Percentiles rank a stretch among this genome's conserved stretches.
phyloP scores from a whole-genome alignment of 495 filamentous ascomycete species.

The Penicillium maclennaniae region DNA sequence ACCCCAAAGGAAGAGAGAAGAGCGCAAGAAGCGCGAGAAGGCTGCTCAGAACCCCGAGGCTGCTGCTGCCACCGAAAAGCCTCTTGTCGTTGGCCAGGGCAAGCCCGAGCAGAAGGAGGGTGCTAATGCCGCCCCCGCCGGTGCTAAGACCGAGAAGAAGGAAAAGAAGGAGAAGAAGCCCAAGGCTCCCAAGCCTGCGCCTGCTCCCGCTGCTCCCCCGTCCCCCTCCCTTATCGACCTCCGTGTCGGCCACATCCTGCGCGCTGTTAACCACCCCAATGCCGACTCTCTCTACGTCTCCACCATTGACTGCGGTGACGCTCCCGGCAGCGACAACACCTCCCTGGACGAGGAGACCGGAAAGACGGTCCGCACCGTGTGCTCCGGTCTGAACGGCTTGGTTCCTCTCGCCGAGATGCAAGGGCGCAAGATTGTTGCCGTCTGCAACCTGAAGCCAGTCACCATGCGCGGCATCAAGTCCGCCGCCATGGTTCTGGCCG shows the following conservation, averaged over 20 bases:
- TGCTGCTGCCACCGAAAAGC: constrained; percentile 36
- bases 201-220: constrained; percentile 63
- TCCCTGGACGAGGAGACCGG: constrained; percentile 71
- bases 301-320: constrained; percentile 93
- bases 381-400: constrained; percentile 91
- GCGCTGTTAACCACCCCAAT: constrained; percentile 91
- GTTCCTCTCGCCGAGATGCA: constrained; percentile 95
- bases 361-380: constrained; percentile 86
- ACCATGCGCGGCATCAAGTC: constrained; percentile 98
- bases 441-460: constrained; percentile 97
- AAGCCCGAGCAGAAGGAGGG: constrained; percentile 35
- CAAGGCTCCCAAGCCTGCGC: constrained; percentile 60
- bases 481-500: constrained; percentile 91
- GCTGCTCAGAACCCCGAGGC: constrained; percentile 48
- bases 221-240: constrained; percentile 88
- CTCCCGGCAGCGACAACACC: constrained; percentile 80
- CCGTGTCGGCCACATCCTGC: constrained; percentile 93
- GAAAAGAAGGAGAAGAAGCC: constrained; percentile 75
- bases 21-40: constrained; percentile 83
- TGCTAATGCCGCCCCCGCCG: constrained; percentile 39
- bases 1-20: constrained; percentile 88
- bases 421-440: constrained; percentile 84
- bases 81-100: constrained; percentile 34
- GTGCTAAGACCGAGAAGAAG: constrained; percentile 46
- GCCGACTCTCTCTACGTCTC: constrained; percentile 94